Conservation (phyloP, 2,329 filamentous ascomycete species). For the Ceratocystis diversiconidia region DNA sequence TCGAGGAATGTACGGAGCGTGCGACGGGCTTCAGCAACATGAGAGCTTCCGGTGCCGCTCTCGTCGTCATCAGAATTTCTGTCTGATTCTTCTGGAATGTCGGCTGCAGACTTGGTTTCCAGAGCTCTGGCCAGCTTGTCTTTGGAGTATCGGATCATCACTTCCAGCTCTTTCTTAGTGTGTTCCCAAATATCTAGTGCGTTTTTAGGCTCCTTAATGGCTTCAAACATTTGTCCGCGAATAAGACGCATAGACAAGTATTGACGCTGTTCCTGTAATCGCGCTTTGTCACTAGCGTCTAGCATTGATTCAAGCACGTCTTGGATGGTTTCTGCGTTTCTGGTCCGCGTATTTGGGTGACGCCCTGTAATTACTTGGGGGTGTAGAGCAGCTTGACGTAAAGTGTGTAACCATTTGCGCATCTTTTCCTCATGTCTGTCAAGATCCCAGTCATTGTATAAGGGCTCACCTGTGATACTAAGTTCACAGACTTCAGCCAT, state of each 20-base stretch:
- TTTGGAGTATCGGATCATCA: neutral
- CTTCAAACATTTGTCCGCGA: neutral
- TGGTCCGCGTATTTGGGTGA: neutral
- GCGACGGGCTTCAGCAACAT: neutral
- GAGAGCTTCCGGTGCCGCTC: neutral
- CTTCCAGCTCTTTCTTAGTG: neutral
- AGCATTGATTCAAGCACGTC: neutral
- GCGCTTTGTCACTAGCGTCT: neutral
- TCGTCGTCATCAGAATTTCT: neutral
- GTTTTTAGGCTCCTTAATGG: neutral
- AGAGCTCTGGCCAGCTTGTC: neutral
- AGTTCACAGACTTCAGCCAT: constrained; percentile 61
- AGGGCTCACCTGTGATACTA: constrained; percentile 47
- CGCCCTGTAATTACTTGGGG: constrained; percentile 61
- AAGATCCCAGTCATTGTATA: constrained; percentile 48
- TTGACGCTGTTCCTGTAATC: constrained; percentile 15
- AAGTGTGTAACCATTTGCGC: constrained; percentile 60
- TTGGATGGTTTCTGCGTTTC: neutral
- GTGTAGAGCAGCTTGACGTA: constrained; percentile 68
- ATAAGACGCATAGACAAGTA: constrained; percentile 20
- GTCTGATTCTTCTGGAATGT: neutral
- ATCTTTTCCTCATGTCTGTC: constrained; percentile 55
- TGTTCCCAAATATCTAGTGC: neutral
- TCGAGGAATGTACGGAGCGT: constrained; percentile 57
- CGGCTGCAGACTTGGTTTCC: neutral